Evolutionary conservation across 768 basidiomycete genomes (phyloP), one percentile per base, ranked within the genome.

Genomic region (Lactifluus subvellereus): DNA sequence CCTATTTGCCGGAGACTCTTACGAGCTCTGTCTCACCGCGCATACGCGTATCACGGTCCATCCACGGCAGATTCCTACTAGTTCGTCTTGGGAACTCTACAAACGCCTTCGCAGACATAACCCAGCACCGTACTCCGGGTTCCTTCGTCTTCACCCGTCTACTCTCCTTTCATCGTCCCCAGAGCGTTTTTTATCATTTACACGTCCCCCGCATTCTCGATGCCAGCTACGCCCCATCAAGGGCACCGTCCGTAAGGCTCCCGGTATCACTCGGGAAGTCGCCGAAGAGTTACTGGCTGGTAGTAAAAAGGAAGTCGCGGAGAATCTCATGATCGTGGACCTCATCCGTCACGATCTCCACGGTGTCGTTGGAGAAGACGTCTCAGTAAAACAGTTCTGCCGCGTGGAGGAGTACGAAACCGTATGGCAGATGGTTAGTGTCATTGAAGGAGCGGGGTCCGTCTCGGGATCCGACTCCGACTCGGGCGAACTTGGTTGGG

Each of bases 321-420:
- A 98, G 77, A 98, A 98, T 72, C 75, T 98, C 60, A 98, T 98
- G 95, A 97, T 98, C 66, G 95, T 97, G 30, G 95, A 98, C 72
- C 83, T 98, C 53, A 96, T 96, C 69, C 84, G 94, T 38, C 91
- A 97, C 67, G 95, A 98, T 74, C 77, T 98, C 38, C 86, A 95
- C 67, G 84, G 84, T 35, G 86, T 88, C 59, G 82, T 96, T 20
- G 91, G 91, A 1, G 87, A 90, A 43, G 80, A 88, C 58, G 94
- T 98, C 8, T 72, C 80, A 13, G 92, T 96, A 6, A 86, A 83
- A 60, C 86, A 93, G 66, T 89, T 98, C 69, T 97, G 95, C 72
- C 74, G 75, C 1, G 85, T 97, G 13, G 95, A 98, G 72, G 91
- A 92, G 68, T 97, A 94, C 72, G 84, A 92, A 75, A 94, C 91